phyloP scores from a whole-genome alignment of 208 protist genomes.

The Trypanosomatidae sp. region DNA sequence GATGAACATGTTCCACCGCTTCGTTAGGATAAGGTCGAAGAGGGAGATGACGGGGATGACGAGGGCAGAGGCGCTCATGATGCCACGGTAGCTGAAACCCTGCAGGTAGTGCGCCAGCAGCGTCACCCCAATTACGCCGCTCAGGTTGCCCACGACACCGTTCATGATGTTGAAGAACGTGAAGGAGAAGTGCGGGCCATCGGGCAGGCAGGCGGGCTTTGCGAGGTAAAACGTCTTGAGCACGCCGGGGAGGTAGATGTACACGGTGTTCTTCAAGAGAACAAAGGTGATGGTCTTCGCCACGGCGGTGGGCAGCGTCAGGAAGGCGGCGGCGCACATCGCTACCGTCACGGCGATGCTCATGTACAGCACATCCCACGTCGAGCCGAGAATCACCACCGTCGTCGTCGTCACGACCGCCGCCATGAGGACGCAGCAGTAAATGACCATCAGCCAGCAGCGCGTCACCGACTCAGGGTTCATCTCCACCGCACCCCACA shows the following conservation, averaged over 20 bases:
- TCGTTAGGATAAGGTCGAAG: constrained; percentile 69
- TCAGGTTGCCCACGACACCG: constrained; percentile 39
- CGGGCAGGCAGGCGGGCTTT: constrained; percentile 38
- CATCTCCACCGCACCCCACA: no score
- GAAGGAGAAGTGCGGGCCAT: constrained; percentile 65
- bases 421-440: constrained; percentile 33
- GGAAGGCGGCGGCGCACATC: constrained; percentile 21
- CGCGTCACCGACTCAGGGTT: constrained; percentile 25
- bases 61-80: constrained; percentile 55
- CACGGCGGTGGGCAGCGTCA: constrained; percentile 34
- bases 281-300: constrained; percentile 34
- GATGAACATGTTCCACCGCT: constrained; percentile 69
- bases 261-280: constrained; percentile 34
- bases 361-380: constrained; percentile 29
- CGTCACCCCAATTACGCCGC: constrained; percentile 42
- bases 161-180: constrained; percentile 63
- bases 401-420: constrained; percentile 25
- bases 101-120: constrained; percentile 53
- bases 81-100: constrained; percentile 44
- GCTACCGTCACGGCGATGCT: constrained; percentile 25
- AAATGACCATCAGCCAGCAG: constrained; percentile 34
- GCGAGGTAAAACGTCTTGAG: constrained; percentile 64
- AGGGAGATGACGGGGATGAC: constrained; percentile 44
- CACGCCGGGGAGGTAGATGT: constrained; percentile 57
- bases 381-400: constrained; percentile 35